Base-by-base conservation (phyloP, 345 rosid species). In the Pistacia vera region DNA sequence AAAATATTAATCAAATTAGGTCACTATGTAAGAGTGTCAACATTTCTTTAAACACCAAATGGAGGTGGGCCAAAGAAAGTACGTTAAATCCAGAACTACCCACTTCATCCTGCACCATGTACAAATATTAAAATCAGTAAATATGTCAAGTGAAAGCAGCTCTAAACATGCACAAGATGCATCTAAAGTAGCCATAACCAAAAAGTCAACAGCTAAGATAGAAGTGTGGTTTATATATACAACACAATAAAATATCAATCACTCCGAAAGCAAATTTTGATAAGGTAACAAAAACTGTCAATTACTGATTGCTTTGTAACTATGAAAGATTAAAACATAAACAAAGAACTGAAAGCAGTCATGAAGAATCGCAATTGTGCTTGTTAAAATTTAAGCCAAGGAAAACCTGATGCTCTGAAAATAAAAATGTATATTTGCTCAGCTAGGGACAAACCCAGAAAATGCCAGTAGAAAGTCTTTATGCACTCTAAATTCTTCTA, bases 51-150 rank as follows among this genome's bases (percentile, higher is more conserved):
- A 57, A 64, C 25, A 72, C 54, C 54, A 41, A 52, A 73, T 63
- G 63, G 62, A 16, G 22, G 55, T 36, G 41, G 55, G 41, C 41
- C 44, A 65, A 65, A 8, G 8, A 74, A 55, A 20, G 22, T 22
- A 74, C 52, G 54, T 55, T 33, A 30, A 30, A 30, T 52, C 72
- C 46, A 8, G 2, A 68, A 52, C 59, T 52, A 30, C 12, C 41
- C 38, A 56, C 33, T 38, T 30, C 46, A 22, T 51, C 68, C 62
- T 33, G 54, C 77, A 64, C 35, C 70, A 64, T 54, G 62, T 33
- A 44, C 16, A 28, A 5, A n/a, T 49, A 44, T 28, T 46, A 71
- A 74, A 1, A 61, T 61, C 4, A 60, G 4, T 17, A 48, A 62
- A 61, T 10, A 18, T 51, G 48, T 61, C 46, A 46, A 8, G 5